These are phyloP conservation scores for Deuterostichococcus epilithicus DNA, from an alignment of 139 green algal species.

Conservation along the genomic window DNA sequence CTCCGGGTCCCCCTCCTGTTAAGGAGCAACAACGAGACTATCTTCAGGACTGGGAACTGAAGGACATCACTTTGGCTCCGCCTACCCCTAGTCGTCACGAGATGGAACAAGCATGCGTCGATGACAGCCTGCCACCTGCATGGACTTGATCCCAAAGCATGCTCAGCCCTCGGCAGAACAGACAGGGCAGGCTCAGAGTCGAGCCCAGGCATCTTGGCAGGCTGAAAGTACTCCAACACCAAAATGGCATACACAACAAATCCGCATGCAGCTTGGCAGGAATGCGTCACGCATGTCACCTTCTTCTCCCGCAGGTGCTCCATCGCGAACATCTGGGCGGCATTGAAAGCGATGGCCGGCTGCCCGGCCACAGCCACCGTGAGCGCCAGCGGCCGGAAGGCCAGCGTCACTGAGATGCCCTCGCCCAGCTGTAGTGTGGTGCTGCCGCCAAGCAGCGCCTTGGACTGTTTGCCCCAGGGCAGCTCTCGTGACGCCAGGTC, in stretches of 20 bases:
- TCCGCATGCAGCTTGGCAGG: too few relatives aligned
- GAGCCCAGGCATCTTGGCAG: background rate
- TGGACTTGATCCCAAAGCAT: too few relatives aligned
- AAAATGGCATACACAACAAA: background rate
- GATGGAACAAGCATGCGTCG: too few relatives aligned
- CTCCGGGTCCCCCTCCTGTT: constrained; percentile 64
- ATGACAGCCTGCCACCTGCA: too few relatives aligned
- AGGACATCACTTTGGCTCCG: too few relatives aligned
- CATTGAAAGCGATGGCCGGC: constrained; percentile 70
- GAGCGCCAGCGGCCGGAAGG: constrained; percentile 61
- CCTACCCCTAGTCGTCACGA: too few relatives aligned
- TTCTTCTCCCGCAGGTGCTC: constrained; percentile 78
- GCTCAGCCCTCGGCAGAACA: too few relatives aligned
- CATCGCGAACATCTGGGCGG: constrained; percentile 73
- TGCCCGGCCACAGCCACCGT: constrained; percentile 35
- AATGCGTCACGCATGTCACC: constrained; percentile 27
- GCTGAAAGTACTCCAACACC: background rate
- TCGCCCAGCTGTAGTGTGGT: constrained; percentile 10
- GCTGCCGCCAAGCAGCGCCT: constrained; percentile 14
- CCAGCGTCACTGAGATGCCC: constrained; percentile 39
- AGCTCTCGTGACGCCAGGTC: constrained; percentile 24
- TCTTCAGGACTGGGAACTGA: too few relatives aligned
- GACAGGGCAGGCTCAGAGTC: background rate
- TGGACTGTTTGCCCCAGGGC: constrained; percentile 25
- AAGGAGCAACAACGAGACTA: background rate